These are phyloP conservation scores for Termitomyces sp. DNA, from an alignment of 768 basidiomycete genomes.

Conservation along the genomic window DNA sequence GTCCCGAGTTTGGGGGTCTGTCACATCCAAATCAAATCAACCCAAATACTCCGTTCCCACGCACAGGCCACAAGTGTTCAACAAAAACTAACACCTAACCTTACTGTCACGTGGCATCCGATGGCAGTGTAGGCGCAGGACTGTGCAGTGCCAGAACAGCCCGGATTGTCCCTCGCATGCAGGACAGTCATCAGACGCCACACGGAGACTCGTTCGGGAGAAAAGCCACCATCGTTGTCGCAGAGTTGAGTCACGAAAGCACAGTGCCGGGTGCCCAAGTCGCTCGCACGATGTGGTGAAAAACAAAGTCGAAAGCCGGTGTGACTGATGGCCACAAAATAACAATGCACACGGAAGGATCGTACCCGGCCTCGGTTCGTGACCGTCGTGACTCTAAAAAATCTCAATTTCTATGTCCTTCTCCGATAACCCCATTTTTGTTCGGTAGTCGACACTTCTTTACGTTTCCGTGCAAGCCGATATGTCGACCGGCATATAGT, in stretches of 20 bases:
- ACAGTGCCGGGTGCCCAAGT: background rate
- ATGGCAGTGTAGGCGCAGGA: constrained; percentile 1
- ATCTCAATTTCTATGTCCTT: constrained; percentile 6
- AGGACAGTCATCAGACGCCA: background rate
- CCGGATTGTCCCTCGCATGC: background rate
- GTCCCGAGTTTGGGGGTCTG: constrained; percentile 35
- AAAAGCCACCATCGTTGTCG: background rate
- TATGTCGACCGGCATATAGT: background rate
- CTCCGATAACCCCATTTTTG: constrained; percentile 5
- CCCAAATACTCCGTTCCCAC: constrained; percentile 34
- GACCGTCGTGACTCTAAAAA: constrained; percentile 14
- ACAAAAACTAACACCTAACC: constrained; percentile 27
- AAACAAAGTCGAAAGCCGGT: constrained; percentile 14
- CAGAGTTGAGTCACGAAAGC: background rate
- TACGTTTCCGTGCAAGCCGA: background rate
- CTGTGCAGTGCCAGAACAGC: background rate
- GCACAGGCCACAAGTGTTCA: constrained; percentile 37
- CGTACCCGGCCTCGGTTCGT: constrained; percentile 12
- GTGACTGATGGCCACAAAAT: constrained; percentile 19
- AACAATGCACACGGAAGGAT: constrained; percentile 8
- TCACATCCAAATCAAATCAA: constrained; percentile 43
- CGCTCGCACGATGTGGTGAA: constrained; percentile 13
- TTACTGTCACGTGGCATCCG: constrained; percentile 28
- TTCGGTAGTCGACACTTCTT: background rate
- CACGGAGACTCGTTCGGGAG: background rate